phyloP scores from a whole-genome alignment of 2,329 filamentous ascomycete genomes.

The Incumbomyces delicatus region DNA sequence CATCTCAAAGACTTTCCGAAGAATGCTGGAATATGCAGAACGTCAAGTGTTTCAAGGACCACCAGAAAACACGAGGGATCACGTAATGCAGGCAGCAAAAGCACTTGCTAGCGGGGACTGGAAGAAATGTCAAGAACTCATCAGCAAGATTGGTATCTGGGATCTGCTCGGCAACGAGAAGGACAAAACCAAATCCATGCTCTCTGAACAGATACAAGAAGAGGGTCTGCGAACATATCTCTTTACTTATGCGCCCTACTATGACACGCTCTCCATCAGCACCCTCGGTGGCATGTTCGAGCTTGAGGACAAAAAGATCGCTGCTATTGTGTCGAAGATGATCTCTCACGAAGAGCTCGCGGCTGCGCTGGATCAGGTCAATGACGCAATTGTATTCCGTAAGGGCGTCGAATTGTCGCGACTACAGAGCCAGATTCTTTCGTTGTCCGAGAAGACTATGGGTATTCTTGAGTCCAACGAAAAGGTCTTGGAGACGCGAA shows the following conservation, averaged over 20 bases:
- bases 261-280: slow-evolving; percentile 83
- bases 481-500: slow-evolving; percentile 91
- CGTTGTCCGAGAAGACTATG: slow-evolving; percentile 91
- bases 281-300: slow-evolving; percentile 94
- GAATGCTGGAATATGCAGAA: slow-evolving; percentile 99
- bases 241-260: slow-evolving; percentile 98
- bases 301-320: slow-evolving; percentile 77
- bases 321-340: slow-evolving; percentile 97
- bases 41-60: slow-evolving; percentile 97
- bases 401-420: slow-evolving; percentile 97
- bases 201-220: slow-evolving; percentile 95
- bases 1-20: slow-evolving; percentile 98
- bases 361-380: slow-evolving; percentile 94
- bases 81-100: slow-evolving; percentile 98
- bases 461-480: slow-evolving; percentile 95
- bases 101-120: slow-evolving; percentile 93
- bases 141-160: slow-evolving; percentile 99
- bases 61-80: slow-evolving; percentile 96
- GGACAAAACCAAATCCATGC: slow-evolving; percentile 92
- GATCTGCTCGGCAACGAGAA: slow-evolving; percentile 80
- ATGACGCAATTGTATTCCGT: slow-evolving; percentile 94
- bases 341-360: slow-evolving; percentile 97
- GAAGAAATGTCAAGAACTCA: slow-evolving; percentile 90
- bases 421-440: slow-evolving; percentile 88
- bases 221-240: slow-evolving; percentile 96